A percentile compares a stretch with the other conserved stretches of the same genome.
Conservation (phyloP, 1,284 basidiomycete species). For the Trichosporon sp. region DNA sequence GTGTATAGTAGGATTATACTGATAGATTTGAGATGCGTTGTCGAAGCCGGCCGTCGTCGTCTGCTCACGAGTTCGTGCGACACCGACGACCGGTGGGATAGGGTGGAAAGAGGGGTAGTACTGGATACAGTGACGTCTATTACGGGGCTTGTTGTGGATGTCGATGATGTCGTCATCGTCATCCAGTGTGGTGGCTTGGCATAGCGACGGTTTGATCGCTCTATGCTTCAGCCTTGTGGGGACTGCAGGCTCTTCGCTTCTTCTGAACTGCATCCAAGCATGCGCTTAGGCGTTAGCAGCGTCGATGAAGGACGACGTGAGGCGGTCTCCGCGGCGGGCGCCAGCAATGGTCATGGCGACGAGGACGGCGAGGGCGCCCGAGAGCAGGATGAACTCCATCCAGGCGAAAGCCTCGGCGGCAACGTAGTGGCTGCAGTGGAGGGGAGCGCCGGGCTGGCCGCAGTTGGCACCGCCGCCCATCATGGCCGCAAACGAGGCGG, state of each 20-base stretch:
- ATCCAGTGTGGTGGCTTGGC: no score
- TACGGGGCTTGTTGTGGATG: not conserved
- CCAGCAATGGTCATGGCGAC: slow-evolving; percentile 30
- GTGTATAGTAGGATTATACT: not conserved
- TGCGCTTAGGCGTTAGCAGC: not conserved
- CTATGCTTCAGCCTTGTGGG: no score
- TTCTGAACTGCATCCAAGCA: not conserved
- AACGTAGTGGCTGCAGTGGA: slow-evolving; percentile 36
- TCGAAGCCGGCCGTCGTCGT: no score
- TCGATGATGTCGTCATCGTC: no score
- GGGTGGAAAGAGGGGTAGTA: not conserved
- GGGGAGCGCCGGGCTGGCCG: slow-evolving; percentile 6
- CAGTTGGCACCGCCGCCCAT: slow-evolving; percentile 42
- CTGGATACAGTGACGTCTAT: not conserved
- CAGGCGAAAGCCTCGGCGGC: slow-evolving; percentile 48
- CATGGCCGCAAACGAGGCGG: slow-evolving; percentile 41
- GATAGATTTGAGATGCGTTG: not conserved
- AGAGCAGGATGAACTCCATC: slow-evolving; percentile 47
- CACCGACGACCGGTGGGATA: not conserved
- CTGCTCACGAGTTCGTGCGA: no score
- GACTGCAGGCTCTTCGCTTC: no score
- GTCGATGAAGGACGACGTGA: slow-evolving; percentile 14
- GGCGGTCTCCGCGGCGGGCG: slow-evolving; percentile 38
- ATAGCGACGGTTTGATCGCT: no score
- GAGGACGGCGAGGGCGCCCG: slow-evolving; percentile 30